A percentile compares a stretch with the other conserved stretches of the same genome.
Evolutionary conservation across 495 filamentous ascomycete genomes (phyloP).

Genomic region (Tuber brumale): DNA sequence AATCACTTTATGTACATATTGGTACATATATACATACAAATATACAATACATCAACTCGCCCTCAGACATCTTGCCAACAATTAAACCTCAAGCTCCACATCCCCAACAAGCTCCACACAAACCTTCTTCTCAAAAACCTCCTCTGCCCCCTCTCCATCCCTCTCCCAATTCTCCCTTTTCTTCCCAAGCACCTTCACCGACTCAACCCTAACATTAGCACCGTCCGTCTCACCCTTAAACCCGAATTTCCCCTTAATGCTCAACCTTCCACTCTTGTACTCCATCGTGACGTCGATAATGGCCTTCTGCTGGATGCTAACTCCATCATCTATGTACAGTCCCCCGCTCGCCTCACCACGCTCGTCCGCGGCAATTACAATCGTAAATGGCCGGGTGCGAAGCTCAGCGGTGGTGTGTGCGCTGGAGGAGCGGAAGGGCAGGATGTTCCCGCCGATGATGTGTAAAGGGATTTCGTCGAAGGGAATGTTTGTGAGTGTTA

Average conservation of each 20-base stretch:
- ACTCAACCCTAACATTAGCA: conserved; percentile 49
- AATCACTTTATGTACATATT: not conserved
- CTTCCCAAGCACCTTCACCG: conserved; percentile 53
- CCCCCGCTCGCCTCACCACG: conserved; percentile 57
- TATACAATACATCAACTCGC: no score
- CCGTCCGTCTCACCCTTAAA: conserved; percentile 39
- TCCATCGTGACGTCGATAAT: conserved; percentile 48
- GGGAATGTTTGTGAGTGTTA: conserved; percentile 52
- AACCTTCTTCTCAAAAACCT: conserved; percentile 15
- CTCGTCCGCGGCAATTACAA: conserved; percentile 58
- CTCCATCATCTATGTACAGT: conserved; percentile 80
- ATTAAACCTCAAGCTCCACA: conserved; percentile 25
- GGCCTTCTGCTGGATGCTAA: conserved; percentile 55
- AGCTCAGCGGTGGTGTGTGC: conserved; percentile 66
- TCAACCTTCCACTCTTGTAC: conserved; percentile 45
- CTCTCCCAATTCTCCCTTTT: conserved; percentile 20
- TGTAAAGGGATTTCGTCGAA: conserved; percentile 67
- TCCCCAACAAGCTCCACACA: conserved; percentile 16
- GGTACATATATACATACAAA: no score
- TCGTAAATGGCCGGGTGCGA: conserved; percentile 59
- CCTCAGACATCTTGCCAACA: not conserved
- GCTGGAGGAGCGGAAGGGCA: conserved; percentile 57
- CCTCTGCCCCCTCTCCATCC: conserved; percentile 2
- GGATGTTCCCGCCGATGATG: conserved; percentile 62
- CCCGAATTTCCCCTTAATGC: conserved; percentile 48